Evolutionary conservation across 1,284 basidiomycete species (phyloP), one percentile per base, ranked within the genome.

Genomic region (Pyrrhoderma noxium): DNA sequence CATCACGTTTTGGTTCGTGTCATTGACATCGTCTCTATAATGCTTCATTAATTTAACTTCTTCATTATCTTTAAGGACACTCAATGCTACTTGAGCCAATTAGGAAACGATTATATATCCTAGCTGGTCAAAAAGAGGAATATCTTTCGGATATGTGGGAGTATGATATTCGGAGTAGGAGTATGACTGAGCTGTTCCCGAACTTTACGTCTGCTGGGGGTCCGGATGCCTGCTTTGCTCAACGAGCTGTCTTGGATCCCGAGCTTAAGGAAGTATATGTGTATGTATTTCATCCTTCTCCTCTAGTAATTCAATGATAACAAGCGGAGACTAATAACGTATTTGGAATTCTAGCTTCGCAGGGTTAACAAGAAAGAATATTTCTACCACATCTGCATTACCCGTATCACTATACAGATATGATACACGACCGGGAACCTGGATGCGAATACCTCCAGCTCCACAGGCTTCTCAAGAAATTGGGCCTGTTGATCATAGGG

Each of bases 61-160:
- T n/a, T n/a, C n/a, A 31, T 31, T 5, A 31, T 11, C 11, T 5
- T 13, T 27, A 46, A 82, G 83, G 84, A 0, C 86, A 89, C 64
- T 85, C 83, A 0, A 89, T 89, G 86, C 75, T 88, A 1, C 69
- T 87, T 22, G 86, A 89, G 53, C 70, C 79, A 1, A 63, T 60
- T 11, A 67, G 73, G 1, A 75, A 74, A 43, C 77, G 71, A 0
- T 69, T 89, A 8, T 82, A 77, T 62, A 79, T 89, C 43, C 82
- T 89, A 57, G 83, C 78, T 11, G 86, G 87, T 2, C 80, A 85
- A 62, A 71, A 75, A 14, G 78, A 80, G 22, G 77, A 82, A 13
- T 80, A 79, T 56, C 71, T 85, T 5, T 75, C 80, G 2, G 86
- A 88, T 62, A 85, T 89, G 83, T 84, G 84, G 54, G 70, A 79